Base-by-base conservation (phyloP, 2,329 filamentous ascomycete genomes). In the Ascosphaera apis region DNA sequence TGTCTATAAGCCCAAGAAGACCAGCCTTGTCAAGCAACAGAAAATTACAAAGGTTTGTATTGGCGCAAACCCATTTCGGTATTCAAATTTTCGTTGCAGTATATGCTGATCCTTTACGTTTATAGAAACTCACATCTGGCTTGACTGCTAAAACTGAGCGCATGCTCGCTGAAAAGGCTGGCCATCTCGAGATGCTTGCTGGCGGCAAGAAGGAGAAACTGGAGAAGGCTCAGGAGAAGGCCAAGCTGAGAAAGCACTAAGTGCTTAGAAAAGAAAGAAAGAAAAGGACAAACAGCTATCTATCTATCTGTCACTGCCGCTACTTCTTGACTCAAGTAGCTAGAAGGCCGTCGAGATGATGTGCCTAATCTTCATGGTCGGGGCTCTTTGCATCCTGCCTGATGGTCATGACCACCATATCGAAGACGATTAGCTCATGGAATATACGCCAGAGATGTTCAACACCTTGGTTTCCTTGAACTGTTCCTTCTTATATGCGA, bases 1-100 rank as follows among this genome's bases (percentile, higher is more conserved):
- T 34, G 61, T 67, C 35, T 73, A 79, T 46, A 72, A 72, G 36
- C 74, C 75, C 2, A 76, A 76, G 54, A 78, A 76, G 42, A 53
- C 63, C 4, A 57, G 57, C 2, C 54, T 78, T 36, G 62, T 74
- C 28, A 63, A 65, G 48, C 64, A 72, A 48, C 58, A 68, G 43
- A 70, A 71, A 47, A 61, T 76, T 50, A 69, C 66, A 36, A 76
- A 73, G 60, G 66, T 69, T 43, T 17, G 19, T 21, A n/a, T n/a
- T 9, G 4, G 44, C 41, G 13, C 31, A 19, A 15, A 12, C 16
- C 12, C 18, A 30, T 16, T 6, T 9, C 15, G 25, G 2, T 15
- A 32, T n/a, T 12, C 16, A 18, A 33, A 16, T 4, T 33, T 19
- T 34, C n/a, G 11, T 21, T 6, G 35, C 15, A 15, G 28, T 11